Conservation (phyloP, 345 rosid species). For the Salix arbutifolia region DNA sequence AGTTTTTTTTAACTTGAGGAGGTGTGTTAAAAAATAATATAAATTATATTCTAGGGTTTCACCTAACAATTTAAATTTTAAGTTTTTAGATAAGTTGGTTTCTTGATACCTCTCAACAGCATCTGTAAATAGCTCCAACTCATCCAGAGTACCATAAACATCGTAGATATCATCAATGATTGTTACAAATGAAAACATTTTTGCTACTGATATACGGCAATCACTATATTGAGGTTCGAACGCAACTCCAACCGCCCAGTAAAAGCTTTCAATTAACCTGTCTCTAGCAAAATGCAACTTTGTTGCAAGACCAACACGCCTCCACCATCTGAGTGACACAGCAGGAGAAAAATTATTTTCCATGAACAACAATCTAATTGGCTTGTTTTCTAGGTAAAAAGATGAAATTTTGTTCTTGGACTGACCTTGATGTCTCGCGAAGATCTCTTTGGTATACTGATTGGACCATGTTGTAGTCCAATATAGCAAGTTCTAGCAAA, state of each 20-base stretch:
- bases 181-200: constrained; percentile 7
- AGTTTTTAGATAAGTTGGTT: too few species aligned
- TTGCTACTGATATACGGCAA: constrained; percentile 10
- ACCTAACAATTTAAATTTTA: too few species aligned
- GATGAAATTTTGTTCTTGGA: neutral
- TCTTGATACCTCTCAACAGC: constrained; percentile 16
- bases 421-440: constrained; percentile 12
- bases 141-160: constrained; percentile 19
- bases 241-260: constrained; percentile 15
- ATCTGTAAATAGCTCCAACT: constrained; percentile 19
- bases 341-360: neutral
- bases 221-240: constrained; percentile 5
- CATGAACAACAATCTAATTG: neutral
- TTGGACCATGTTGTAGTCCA: constrained; percentile 24
- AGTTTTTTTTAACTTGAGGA: too few species aligned
- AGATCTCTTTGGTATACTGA: constrained; percentile 17
- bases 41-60: too few species aligned
- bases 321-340: constrained; percentile 22
- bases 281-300: constrained; percentile 17
- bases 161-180: constrained; percentile 22
- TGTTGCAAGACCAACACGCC: neutral
- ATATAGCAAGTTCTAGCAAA: constrained; percentile 18
- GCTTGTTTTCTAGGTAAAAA: neutral
- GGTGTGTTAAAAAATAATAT: too few species aligned
- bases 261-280: constrained; percentile 10